Evolutionary conservation across 306 rosid genomes (phyloP).

Genomic region (Malus sylvestris): DNA sequence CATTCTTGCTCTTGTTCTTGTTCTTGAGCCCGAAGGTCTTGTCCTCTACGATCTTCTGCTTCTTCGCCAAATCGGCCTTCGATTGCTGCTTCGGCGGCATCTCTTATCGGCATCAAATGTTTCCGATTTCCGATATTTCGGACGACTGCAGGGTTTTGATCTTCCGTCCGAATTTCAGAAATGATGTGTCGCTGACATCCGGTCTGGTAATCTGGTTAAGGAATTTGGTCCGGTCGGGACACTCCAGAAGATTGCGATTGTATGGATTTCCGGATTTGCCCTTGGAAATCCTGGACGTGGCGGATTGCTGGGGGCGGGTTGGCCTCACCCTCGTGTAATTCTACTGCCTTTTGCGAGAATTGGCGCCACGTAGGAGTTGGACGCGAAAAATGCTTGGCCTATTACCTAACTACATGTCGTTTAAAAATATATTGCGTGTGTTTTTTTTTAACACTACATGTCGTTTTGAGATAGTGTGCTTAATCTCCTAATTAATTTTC

Average conservation of each 20-base stretch:
- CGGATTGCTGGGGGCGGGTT: neutral
- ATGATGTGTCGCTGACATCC: neutral
- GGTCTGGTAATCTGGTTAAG: neutral
- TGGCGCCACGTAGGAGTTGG: neutral
- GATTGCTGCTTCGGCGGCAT: constrained; percentile 83
- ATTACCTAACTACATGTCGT: neutral
- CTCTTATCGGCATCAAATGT: constrained; percentile 12
- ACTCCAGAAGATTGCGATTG: neutral
- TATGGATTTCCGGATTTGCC: neutral
- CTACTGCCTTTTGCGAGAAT: neutral
- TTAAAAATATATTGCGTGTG: neutral
- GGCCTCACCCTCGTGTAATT: neutral
- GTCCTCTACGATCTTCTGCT: constrained; percentile 93
- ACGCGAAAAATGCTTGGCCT: neutral
- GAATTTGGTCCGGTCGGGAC: neutral
- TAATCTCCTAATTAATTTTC: no score
- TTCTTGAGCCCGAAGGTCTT: constrained; percentile 93
- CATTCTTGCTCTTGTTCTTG: constrained; percentile 85
- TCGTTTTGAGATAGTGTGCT: no score
- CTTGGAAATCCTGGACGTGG: neutral
- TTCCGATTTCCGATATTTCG: neutral
- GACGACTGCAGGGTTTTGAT: neutral
- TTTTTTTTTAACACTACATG: no score
- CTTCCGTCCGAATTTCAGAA: neutral
- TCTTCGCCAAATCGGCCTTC: constrained; percentile 78